Base-by-base conservation (phyloP, 257 asterid genomes). In the Coffea canephora region DNA sequence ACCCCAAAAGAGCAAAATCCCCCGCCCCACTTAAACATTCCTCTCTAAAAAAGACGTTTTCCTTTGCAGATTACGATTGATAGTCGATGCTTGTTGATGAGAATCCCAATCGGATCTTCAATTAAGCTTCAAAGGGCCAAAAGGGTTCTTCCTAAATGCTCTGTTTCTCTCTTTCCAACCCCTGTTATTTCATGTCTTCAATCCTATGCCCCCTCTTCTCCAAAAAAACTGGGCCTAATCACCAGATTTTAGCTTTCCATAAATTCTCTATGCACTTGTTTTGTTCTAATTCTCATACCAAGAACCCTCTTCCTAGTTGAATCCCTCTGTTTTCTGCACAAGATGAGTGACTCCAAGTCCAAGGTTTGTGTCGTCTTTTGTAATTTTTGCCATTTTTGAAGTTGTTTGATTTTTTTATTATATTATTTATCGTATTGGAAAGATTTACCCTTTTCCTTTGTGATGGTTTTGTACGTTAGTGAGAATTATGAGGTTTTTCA, bases 171-270 rank as follows among this genome's bases (percentile, higher is more conserved):
- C 87, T 46, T 36, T n/a, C 46, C 31, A 18, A 21, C 49, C 67
- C 81, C 62, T 59, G 50, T 27, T 46, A n/a, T 78, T 84, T 87
- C 94, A 92, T 92, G 96, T 89, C 91, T 90, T 87, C 86, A 87
- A 61, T 89, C 81, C 82, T 81, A 79, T 66, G 61, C 80, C 49
- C 81, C 55, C 76, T 75, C 31, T 70, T 76, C 50, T 39, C 19
- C 83, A 79, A 83, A 75, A 46, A 84, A 78, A 74, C 79, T 62
- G 72, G 79, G 67, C 83, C 66, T 84, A 79, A 81, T 77, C 71
- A 82, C 67, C 85, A 84, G 84, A 31, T 85, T 82, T 72, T 89
- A 80, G 83, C 36, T 79, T 77, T 78, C 78, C 54, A 72, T 71
- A 79, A 78, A 71, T 81, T 82, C 76, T 66, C 82, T 39, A 79